Evolutionary conservation across 805 yeast genomes (phyloP).

Genomic region (Nakazawaea peltata): DNA sequence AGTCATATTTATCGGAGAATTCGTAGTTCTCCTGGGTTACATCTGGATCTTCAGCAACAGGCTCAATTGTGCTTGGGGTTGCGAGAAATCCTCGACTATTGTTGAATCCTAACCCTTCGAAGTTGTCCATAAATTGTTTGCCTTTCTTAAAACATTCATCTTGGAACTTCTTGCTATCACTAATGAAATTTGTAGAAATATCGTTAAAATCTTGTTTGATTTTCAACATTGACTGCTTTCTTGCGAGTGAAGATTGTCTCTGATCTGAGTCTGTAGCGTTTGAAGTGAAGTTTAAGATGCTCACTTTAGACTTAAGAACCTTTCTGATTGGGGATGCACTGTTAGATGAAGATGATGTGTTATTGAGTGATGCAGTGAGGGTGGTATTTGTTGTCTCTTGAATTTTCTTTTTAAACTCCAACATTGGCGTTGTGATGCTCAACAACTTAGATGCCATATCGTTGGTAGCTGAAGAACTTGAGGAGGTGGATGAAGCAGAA

Average conservation of each 20-base stretch:
- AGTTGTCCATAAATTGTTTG: slow-evolving; percentile 17
- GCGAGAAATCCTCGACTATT: no score
- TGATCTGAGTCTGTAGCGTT: neutral
- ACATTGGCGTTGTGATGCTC: neutral
- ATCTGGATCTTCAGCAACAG: no score
- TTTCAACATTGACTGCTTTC: slow-evolving; percentile 8
- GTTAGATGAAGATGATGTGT: neutral
- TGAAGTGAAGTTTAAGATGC: slow-evolving; percentile 6
- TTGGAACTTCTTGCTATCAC: slow-evolving; percentile 13
- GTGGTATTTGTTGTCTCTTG: slow-evolving; percentile 2
- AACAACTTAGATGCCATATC: neutral
- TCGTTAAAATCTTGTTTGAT: slow-evolving; percentile 13
- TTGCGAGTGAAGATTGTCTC: neutral
- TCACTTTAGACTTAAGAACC: slow-evolving; percentile 4
- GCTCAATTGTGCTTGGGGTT: no score
- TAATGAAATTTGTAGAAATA: slow-evolving; percentile 17
- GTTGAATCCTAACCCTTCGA: no score
- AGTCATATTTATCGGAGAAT: slow-evolving; percentile 12
- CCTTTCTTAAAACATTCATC: slow-evolving; percentile 19
- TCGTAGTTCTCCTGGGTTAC: no score
- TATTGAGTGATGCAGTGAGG: no score
- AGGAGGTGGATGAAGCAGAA: no score
- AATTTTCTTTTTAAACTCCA: slow-evolving; percentile 2
- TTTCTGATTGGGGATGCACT: slow-evolving; percentile 7
- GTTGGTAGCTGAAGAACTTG: no score